Base-by-base conservation (phyloP, 1,284 basidiomycete species). In the Tremellales sp. region DNA sequence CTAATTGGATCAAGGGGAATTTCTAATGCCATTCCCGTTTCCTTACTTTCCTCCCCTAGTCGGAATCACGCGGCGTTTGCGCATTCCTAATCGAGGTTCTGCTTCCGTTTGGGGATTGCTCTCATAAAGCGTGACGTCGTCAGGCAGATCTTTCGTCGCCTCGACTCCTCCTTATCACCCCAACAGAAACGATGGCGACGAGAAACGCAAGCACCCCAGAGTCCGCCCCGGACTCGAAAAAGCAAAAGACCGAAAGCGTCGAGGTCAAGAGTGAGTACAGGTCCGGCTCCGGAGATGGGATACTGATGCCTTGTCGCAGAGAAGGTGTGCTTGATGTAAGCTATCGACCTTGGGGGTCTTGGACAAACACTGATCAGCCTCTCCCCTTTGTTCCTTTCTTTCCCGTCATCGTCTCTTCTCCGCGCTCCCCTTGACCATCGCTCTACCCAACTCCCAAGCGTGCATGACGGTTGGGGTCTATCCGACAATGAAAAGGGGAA, bases 391-490 rank as follows among this genome's bases (percentile, higher is more conserved):
- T n/a, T 28, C 29, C 25, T 18, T n/a, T 36, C 41, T 24, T 26
- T 31, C 35, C 4, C 25, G 9, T 38, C 4, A 31, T 41, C 33
- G 22, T 21, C 13, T n/a, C 12, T 21, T 37, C 10, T 21, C 19
- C 22, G 7, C n/a, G 33, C 27, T 14, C 25, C 24, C 14, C 18
- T 19, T 28, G 12, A 41, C 43, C 5, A 19, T 48, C 38, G n/a
- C 24, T 45, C 38, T 25, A 24, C 25, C 35, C 18, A 1, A 32
- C 7, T 28, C 32, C 10, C 33, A 58, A 91, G 87, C 61, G 87
- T 93, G 34, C 90, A 93, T 77, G 90, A 94, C 77, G 90, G 90
- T 29, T 94, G 90, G 90, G 90, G 90, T 50, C 78, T 92, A 57
- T 74, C 75, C 32, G 75, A 81, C 47, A 81, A 81, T 47, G 78